Conservation (phyloP, 495 filamentous ascomycete genomes). For the Xylaria venustula region DNA sequence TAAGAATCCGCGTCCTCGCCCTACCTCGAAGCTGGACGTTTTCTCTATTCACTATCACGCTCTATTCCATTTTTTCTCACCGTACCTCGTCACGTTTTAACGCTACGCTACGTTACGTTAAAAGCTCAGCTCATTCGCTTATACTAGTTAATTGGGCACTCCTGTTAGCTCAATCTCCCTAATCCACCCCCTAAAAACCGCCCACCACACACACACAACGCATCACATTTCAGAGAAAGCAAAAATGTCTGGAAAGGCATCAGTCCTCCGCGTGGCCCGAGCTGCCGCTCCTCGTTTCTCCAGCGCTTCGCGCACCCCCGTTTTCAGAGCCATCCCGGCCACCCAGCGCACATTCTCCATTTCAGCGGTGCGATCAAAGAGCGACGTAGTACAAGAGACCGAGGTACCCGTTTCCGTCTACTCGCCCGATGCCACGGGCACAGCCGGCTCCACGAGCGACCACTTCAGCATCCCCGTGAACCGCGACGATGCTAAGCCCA, state of each 20-base stretch:
- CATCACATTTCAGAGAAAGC: constrained; percentile 12
- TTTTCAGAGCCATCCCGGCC: constrained; percentile 37
- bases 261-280: constrained; percentile 29
- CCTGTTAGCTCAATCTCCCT: background rate
- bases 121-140: background rate
- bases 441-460: constrained; percentile 50
- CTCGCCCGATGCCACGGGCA: constrained; percentile 40
- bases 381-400: constrained; percentile 48
- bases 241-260: constrained; percentile 43
- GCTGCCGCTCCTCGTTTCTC: constrained; percentile 34
- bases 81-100: too few species aligned
- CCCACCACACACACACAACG: background rate
- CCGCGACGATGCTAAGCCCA: constrained; percentile 46
- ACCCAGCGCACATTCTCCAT: constrained; percentile 36
- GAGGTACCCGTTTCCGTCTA: constrained; percentile 51
- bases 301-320: constrained; percentile 20
- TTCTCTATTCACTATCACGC: constrained; percentile 4
- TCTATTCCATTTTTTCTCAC: constrained; percentile 9
- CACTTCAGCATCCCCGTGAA: constrained; percentile 77
- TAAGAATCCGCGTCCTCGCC: constrained; percentile 13
- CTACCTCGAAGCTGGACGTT: background rate
- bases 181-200: background rate
- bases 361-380: constrained; percentile 24
- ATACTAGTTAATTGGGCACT: background rate
- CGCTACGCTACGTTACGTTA: too few species aligned